Evolutionary conservation across 1,284 basidiomycete species (phyloP).

Genomic region (Apiotrichum brassicae): DNA sequence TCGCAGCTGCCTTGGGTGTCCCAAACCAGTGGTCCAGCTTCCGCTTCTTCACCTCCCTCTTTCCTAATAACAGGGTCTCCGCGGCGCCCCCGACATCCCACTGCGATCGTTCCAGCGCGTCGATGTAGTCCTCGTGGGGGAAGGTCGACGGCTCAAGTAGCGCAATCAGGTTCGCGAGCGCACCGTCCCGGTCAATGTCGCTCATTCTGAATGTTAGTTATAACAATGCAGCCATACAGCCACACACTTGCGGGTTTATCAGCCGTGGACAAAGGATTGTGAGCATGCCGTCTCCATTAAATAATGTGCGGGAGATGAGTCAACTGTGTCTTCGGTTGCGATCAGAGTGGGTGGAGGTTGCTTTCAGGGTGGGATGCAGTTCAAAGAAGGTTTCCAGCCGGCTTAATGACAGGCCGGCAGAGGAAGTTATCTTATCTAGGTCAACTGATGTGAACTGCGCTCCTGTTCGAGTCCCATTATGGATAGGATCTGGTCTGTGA

Average conservation of each 20-base stretch:
- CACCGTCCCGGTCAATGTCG: constrained; percentile 18
- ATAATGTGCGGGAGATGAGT: constrained; percentile 1
- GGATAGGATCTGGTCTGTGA: too few species aligned
- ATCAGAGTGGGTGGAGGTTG: neutral
- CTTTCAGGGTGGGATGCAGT: neutral
- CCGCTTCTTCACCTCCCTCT: neutral
- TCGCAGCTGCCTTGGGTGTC: neutral
- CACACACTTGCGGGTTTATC: too few species aligned
- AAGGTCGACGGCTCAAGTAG: constrained; percentile 39
- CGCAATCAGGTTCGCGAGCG: constrained; percentile 35
- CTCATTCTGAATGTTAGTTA: neutral
- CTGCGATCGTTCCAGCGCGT: constrained; percentile 56
- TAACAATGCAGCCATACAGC: too few species aligned
- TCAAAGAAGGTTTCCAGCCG: too few species aligned
- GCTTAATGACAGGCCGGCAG: too few species aligned
- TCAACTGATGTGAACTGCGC: too few species aligned
- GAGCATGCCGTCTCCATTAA: too few species aligned
- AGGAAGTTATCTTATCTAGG: too few species aligned
- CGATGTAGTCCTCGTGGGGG: constrained; percentile 45
- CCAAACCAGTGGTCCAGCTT: constrained; percentile 5
- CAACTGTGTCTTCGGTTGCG: constrained; percentile 6
- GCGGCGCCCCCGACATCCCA: constrained; percentile 59
- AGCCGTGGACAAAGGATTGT: too few species aligned
- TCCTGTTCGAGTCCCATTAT: too few species aligned
- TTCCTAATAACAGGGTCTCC: constrained; percentile 47